Conservation (phyloP, 1,139 yeast species). For the Blastobotrys elegans region DNA sequence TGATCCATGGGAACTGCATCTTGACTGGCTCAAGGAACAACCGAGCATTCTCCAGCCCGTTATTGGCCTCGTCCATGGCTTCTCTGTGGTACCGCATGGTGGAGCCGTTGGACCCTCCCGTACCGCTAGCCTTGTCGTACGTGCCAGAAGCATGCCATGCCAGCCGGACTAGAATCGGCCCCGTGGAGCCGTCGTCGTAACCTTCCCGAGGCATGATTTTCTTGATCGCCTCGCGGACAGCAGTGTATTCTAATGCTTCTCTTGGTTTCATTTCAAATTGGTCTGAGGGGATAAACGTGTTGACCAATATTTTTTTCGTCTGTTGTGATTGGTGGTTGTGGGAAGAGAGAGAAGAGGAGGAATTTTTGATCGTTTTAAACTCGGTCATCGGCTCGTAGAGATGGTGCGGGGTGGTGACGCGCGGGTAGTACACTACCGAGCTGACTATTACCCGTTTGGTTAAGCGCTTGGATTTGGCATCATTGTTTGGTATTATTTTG, state of each 20-base stretch:
- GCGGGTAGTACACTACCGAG: slow-evolving; percentile 8
- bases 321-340: not conserved
- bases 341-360: slow-evolving; percentile 4
- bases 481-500: not conserved
- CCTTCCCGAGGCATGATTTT: slow-evolving; percentile 66
- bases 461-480: not conserved
- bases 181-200: slow-evolving; percentile 63
- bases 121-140: slow-evolving; percentile 47
- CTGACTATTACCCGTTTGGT: slow-evolving; percentile 1
- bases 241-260: slow-evolving; percentile 67
- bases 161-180: slow-evolving; percentile 57
- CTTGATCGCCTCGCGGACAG: slow-evolving; percentile 77
- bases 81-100: slow-evolving; percentile 51
- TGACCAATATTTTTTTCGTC: not conserved
- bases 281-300: slow-evolving; percentile 4
- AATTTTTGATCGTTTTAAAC: not conserved
- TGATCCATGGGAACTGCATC: slow-evolving; percentile 51
- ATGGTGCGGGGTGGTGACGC: slow-evolving; percentile 8
- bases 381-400: slow-evolving; percentile 7
- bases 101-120: slow-evolving; percentile 67
- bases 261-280: slow-evolving; percentile 5
- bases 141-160: slow-evolving; percentile 75
- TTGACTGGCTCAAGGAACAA: slow-evolving; percentile 54
- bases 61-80: slow-evolving; percentile 51
- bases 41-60: slow-evolving; percentile 56